Evolutionary conservation across 78 protist genomes (phyloP), one percentile per base, ranked within the genome.

Genomic region (Cavenderia fasciculata): DNA sequence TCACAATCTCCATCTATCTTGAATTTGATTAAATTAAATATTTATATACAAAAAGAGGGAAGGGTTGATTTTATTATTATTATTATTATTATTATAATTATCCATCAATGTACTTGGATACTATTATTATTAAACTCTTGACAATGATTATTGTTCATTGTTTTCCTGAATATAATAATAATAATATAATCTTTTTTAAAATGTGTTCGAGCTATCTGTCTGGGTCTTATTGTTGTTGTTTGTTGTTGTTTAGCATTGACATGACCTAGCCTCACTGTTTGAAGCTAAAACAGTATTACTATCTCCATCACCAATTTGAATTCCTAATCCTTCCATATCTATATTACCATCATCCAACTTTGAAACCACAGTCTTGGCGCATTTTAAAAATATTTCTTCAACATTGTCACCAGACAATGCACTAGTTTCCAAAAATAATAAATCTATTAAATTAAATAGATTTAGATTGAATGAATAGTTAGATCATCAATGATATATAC

Each of bases 341-440:
- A 44, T 49, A 5, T 36, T 19, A 76, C 86, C 94, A 70, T 43
- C 44, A 27, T 94, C 95, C 49, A 94, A 91, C 72, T 94, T 94
- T 62, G 92, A 77, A 19, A 94, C 86, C 69, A 94, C 91, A 44
- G 89, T 52, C 23, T 85, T 69, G 16, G 95, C 77, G 21, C 94
- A 86, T 56, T 85, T 85, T 47, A 91, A 70, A 73, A 94, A 94
- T 16, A 86, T 69, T 10, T 94, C 96, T 25, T 89, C 96, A 3
- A 94, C 94, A 54, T 59, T 65, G 21, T 94, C 94, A 33, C 95
- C 96, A 4, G 94, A 70, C 7, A 59, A 40, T 16, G 94, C 89
- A 33, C 76, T 52, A 18, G 96, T 76, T 57, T 94, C 96, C 52
- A 94, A 41, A 63, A 94, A 94, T 76, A 91, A 47, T 38, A 94